Conservation (phyloP, 257 asterid species). For the Capsicum baccatum region DNA sequence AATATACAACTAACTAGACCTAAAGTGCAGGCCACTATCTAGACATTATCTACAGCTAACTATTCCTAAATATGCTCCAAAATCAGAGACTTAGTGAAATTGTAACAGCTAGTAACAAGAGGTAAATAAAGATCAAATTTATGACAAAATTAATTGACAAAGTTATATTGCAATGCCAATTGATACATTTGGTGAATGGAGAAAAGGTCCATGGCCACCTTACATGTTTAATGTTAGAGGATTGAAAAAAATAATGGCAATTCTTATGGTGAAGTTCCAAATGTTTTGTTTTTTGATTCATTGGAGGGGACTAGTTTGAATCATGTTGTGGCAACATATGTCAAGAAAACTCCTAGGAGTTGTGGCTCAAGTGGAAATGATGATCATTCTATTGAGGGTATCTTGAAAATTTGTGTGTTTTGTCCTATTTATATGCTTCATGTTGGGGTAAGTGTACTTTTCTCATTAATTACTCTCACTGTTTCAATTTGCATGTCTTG, state of each 20-base stretch:
- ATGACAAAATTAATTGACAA: background rate
- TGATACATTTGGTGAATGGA: constrained; percentile 34
- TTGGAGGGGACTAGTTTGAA: constrained; percentile 17
- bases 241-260: background rate
- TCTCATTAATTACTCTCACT: background rate
- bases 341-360: background rate
- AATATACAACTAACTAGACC: too few species aligned
- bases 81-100: too few species aligned
- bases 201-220: constrained; percentile 35
- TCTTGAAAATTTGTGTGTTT: constrained; percentile 34
- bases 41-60: too few species aligned
- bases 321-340: constrained; percentile 32
- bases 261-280: constrained; percentile 41
- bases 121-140: too few species aligned
- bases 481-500: background rate
- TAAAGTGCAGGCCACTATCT: too few species aligned
- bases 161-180: constrained; percentile 29
- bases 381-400: constrained; percentile 31
- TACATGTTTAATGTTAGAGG: constrained; percentile 31
- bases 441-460: constrained; percentile 34
- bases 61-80: too few species aligned
- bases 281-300: constrained; percentile 35
- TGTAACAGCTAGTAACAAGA: too few species aligned
- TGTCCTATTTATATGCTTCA: constrained; percentile 30
- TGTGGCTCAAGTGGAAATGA: constrained; percentile 31